Evolutionary conservation across 805 yeast genomes (phyloP).

Genomic region (Zygosaccharomyces siamensis): DNA sequence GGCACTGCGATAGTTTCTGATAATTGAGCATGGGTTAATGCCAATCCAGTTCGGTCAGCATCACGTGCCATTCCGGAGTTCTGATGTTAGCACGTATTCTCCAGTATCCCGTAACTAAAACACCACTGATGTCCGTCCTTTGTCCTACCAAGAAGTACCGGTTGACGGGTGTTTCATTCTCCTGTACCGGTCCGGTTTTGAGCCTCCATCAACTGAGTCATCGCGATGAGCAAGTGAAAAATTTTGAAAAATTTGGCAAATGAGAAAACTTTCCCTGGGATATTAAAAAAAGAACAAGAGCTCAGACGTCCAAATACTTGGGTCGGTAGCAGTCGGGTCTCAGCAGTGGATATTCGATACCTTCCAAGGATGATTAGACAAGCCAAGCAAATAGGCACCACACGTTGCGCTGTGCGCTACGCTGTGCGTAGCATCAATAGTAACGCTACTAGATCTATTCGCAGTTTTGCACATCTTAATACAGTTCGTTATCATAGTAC

Average conservation of each 20-base stretch:
- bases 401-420: constrained; percentile 12
- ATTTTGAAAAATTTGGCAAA: constrained; percentile 1
- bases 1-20: no score
- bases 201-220: constrained; percentile 9
- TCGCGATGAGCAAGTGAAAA: constrained; percentile 4
- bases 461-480: constrained; percentile 1
- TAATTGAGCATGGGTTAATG: no score
- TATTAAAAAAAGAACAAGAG: constrained; percentile 1
- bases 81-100: no score
- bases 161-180: background rate
- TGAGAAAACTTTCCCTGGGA: constrained; percentile 6
- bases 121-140: no score
- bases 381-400: constrained; percentile 17
- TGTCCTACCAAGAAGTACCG: no score
- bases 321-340: no score
- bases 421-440: constrained; percentile 1
- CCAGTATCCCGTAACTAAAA: no score
- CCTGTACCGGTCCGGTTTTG: constrained; percentile 12
- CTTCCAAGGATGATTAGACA: constrained; percentile 21
- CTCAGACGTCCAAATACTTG: no score
- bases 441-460: background rate
- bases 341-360: background rate
- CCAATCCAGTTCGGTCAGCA: no score
- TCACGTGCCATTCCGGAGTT: no score
- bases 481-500: constrained; percentile 9